These are phyloP conservation scores for Pseudevernia furfuracea DNA, from an alignment of 495 filamentous ascomycete genomes.

Conservation along the genomic window DNA sequence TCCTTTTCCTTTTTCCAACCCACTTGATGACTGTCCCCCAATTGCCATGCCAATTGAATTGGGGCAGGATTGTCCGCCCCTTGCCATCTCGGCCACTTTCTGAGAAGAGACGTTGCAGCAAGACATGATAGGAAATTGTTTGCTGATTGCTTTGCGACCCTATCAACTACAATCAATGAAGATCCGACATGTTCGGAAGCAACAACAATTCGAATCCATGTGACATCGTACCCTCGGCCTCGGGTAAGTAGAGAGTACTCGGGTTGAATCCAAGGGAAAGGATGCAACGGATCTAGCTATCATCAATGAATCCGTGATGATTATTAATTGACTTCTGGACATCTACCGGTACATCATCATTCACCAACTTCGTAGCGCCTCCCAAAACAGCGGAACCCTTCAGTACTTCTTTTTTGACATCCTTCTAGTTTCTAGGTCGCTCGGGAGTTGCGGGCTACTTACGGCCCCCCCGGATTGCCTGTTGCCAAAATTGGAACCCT, in stretches of 20 bases:
- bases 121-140: neutral
- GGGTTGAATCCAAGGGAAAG: neutral
- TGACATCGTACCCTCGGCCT: neutral
- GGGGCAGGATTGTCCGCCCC: neutral
- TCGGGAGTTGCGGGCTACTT: neutral
- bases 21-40: neutral
- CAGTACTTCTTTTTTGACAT: neutral
- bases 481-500: constrained; percentile 9
- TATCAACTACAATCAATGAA: no score
- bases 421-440: neutral
- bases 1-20: no score
- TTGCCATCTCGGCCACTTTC: constrained; percentile 2
- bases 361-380: neutral
- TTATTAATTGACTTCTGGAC: neutral
- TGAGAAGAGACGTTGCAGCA: neutral
- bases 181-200: neutral
- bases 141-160: neutral
- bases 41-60: neutral
- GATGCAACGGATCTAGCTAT: neutral
- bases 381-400: neutral
- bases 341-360: no score
- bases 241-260: no score
- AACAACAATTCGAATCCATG: neutral
- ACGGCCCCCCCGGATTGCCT: neutral
- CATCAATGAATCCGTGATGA: no score